Conservation (phyloP, 2,329 filamentous ascomycete genomes). For the Penicillium concentricum region DNA sequence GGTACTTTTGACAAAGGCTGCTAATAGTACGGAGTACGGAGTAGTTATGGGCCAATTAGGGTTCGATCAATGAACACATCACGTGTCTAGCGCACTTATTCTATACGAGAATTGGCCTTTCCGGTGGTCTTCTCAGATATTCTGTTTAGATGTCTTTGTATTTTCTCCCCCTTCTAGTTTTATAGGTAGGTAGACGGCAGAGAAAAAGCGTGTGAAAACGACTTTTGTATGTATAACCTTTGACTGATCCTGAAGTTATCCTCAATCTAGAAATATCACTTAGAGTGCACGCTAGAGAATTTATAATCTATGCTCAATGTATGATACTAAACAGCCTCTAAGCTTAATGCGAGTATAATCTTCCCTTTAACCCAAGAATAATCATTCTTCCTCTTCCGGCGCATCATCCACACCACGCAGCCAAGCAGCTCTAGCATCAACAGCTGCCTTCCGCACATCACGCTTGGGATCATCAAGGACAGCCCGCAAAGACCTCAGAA, state of each 20-base stretch:
- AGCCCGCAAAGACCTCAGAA: conserved; percentile 54
- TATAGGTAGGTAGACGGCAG: too few relatives aligned
- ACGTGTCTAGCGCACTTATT: too few relatives aligned
- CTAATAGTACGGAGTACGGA: too few relatives aligned
- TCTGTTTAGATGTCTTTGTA: too few relatives aligned
- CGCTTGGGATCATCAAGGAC: conserved; percentile 64
- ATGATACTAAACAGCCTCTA: not conserved
- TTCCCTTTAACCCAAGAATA: not conserved
- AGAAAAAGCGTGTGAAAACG: too few relatives aligned
- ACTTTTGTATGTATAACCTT: too few relatives aligned
- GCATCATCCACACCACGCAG: conserved; percentile 58
- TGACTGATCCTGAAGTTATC: too few relatives aligned
- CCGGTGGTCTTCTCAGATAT: too few relatives aligned
- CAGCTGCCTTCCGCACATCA: conserved; percentile 61
- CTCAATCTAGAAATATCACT: not conserved
- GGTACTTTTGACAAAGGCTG: too few relatives aligned
- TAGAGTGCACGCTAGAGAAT: not conserved
- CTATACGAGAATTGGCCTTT: too few relatives aligned
- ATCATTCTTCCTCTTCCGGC: conserved; percentile 55
- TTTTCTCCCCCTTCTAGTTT: too few relatives aligned
- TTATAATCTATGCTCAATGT: not conserved
- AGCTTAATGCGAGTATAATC: not conserved
- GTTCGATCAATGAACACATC: not conserved
- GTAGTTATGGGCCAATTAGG: not conserved
- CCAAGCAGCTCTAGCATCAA: conserved; percentile 62